Base-by-base conservation (phyloP, 1,284 basidiomycete species). In the Lentinula novae-zelandiae region DNA sequence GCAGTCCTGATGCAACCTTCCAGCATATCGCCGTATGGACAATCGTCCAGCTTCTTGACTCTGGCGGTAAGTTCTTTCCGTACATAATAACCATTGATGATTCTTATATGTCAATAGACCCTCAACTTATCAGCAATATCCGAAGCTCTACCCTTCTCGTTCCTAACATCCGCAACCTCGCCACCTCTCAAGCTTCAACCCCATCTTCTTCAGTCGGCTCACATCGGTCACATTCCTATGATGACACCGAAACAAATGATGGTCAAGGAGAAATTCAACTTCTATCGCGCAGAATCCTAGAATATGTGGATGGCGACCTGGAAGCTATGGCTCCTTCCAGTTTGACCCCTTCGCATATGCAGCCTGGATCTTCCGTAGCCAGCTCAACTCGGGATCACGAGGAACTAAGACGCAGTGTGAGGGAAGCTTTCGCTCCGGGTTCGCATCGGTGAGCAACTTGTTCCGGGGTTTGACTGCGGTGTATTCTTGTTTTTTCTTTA, bases 11-110 rank as follows among this genome's bases (percentile, higher is more conserved):
- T 73, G 92, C 94, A n/a, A 99, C 97, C 0, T 99, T 99, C 89
- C 96, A 98, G 75, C 97, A 99, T 73, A 99, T 99, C 68, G 97
- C 97, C 34, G 96, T 99, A 48, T 98, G 95, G 95, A 98, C 96
- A 0, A 96, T 98, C 65, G 96, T 98, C 10, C 96, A 99, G 72
- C 78, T 99, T 33, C 82, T 99, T 33, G 97, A 99, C 74, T 95
- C 94, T 33, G 92, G 93, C 66, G 92, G 92, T 89, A 71, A 63
- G 80, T 69, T 7, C 31, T 38, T 12, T 38, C 13, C 3, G 49
- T 48, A 44, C 36, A 36, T 20, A 53, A 48, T 17, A 39, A 17
- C 61, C 38, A 39, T 65, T 56, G 54, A 59, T 61, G 57, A 50
- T 63, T 31, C 27, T 58, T 33, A 63, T 48, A 57, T n/a, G 2